These are phyloP conservation scores for Aspergillus aculeatus DNA, from an alignment of 2,329 filamentous ascomycete genomes.

Conservation along the genomic window DNA sequence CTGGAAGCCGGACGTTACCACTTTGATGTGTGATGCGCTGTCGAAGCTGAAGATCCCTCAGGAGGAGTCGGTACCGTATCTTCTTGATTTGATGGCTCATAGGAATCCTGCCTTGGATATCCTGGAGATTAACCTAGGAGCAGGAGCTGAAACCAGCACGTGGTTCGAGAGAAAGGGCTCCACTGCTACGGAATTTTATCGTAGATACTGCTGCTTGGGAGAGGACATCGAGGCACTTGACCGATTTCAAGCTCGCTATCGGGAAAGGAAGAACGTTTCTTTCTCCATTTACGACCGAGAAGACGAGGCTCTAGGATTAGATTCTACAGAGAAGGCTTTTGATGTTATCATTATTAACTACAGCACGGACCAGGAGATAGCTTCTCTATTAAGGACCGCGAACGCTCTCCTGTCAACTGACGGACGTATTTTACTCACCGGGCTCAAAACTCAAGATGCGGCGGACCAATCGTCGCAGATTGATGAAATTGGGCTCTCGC, in stretches of 20 bases:
- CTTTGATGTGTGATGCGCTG: background rate
- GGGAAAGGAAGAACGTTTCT: background rate
- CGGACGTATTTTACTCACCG: background rate
- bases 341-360: conserved; percentile 8
- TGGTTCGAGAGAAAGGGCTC: background rate
- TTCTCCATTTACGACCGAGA: background rate
- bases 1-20: conserved; percentile 7
- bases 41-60: background rate
- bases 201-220: conserved; percentile 6
- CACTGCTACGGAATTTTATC: background rate
- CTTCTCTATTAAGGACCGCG: background rate
- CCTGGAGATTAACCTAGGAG: conserved; percentile 6
- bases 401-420: background rate
- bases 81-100: background rate
- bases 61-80: background rate
- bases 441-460: background rate
- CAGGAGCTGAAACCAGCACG: background rate
- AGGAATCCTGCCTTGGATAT: background rate
- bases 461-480: background rate
- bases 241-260: background rate
- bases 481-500: background rate
- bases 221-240: background rate
- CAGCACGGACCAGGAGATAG: background rate
- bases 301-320: background rate
- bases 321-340: background rate